Evolutionary conservation across 352 stramenopile genomes (phyloP).

Genomic region (Pythium utonaiense): DNA sequence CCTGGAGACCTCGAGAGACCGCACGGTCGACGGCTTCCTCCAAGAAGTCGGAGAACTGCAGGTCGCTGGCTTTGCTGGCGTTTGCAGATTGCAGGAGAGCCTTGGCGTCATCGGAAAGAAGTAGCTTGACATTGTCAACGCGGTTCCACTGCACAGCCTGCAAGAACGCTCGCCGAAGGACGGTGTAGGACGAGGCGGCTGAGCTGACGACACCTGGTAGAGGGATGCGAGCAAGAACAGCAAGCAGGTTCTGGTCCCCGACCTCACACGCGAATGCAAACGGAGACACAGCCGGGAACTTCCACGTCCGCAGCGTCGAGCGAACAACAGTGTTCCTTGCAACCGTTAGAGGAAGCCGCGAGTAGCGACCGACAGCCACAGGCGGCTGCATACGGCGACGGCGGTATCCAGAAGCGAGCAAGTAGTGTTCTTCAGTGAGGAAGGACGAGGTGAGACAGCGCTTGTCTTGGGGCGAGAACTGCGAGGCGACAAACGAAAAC

Average conservation of each 20-base stretch:
- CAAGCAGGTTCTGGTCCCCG: slow-evolving; percentile 17
- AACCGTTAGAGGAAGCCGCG: background rate
- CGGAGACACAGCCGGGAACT: slow-evolving; percentile 20
- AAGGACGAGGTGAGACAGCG: slow-evolving; percentile 19
- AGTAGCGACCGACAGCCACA: background rate
- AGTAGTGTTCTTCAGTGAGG: slow-evolving; percentile 32
- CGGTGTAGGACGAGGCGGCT: slow-evolving; percentile 27
- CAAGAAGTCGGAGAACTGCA: slow-evolving; percentile 46
- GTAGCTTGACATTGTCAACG: slow-evolving; percentile 38
- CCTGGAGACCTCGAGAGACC: slow-evolving; percentile 52
- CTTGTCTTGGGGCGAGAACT: slow-evolving; percentile 28
- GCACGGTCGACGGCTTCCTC: slow-evolving; percentile 54
- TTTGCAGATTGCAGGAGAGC: background rate
- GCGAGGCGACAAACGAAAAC: slow-evolving; percentile 36
- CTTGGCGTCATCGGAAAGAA: slow-evolving; percentile 19
- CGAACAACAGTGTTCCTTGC: slow-evolving; percentile 6
- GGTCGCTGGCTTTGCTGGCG: background rate
- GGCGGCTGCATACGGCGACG: slow-evolving; percentile 14
- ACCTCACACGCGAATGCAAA: slow-evolving; percentile 27
- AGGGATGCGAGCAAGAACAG: slow-evolving; percentile 12
- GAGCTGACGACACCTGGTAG: slow-evolving; percentile 11
- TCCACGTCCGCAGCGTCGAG: slow-evolving; percentile 22
- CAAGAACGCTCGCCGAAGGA: slow-evolving; percentile 53
- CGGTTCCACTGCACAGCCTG: slow-evolving; percentile 59
- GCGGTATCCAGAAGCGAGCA: slow-evolving; percentile 44